phyloP scores from a whole-genome alignment of 228 moss, liverwort and hornwort species.

The Sphagnum fallax region DNA sequence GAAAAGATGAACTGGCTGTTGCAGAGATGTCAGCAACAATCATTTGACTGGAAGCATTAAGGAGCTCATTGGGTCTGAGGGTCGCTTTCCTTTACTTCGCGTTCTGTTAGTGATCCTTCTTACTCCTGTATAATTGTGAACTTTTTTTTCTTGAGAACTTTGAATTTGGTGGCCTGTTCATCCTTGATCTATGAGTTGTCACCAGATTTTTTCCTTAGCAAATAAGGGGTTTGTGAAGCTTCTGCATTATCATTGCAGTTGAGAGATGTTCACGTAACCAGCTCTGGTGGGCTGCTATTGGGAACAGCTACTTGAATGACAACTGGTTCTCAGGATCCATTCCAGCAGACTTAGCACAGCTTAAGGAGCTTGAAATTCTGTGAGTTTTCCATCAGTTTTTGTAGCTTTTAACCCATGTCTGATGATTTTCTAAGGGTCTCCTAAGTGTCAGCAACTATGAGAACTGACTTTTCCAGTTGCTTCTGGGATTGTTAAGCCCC shows the following conservation, averaged over 20 bases:
- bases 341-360: conserved; percentile 2
- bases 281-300: background rate
- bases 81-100: conserved; percentile 8
- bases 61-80: conserved; percentile 6
- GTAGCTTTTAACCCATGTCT: background rate
- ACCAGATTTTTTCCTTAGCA: too few relatives aligned
- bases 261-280: too few relatives aligned
- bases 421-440: background rate
- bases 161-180: too few relatives aligned
- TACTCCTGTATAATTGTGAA: background rate
- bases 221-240: too few relatives aligned
- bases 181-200: too few relatives aligned
- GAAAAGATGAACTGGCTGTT: background rate
- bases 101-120: conserved; percentile 2
- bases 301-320: conserved; percentile 7
- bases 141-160: too few relatives aligned
- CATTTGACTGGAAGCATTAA: conserved; percentile 5
- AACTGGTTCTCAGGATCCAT: conserved; percentile 9
- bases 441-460: background rate
- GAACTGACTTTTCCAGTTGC: too few relatives aligned
- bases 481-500: too few relatives aligned
- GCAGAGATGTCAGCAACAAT: conserved; percentile 14
- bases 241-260: too few relatives aligned
- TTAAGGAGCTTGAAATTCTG: conserved; percentile 9
- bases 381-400: background rate